These are phyloP conservation scores for Hymenoscyphus albidus DNA, from an alignment of 2,329 filamentous ascomycete species.

Conservation along the genomic window DNA sequence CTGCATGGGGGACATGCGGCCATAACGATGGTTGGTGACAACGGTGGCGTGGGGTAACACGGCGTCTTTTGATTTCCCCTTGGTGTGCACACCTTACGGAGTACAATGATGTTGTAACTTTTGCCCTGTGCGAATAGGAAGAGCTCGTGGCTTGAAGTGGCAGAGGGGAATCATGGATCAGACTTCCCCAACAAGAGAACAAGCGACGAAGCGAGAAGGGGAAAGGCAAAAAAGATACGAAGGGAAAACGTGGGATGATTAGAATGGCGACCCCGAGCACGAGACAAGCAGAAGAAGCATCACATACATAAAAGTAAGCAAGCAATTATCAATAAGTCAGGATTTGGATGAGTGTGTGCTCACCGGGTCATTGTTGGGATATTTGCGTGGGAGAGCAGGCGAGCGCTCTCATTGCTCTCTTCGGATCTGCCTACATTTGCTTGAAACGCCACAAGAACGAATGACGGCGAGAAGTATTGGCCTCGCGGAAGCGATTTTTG, in stretches of 20 bases:
- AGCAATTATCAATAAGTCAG: background rate
- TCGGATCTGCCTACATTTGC: background rate
- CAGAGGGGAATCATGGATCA: background rate
- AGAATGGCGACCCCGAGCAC: background rate
- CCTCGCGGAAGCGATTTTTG: background rate
- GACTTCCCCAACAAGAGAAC: background rate
- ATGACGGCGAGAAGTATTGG: background rate
- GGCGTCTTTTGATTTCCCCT: background rate
- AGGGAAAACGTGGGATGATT: conserved; percentile 7
- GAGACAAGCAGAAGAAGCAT: background rate
- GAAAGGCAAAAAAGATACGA: background rate
- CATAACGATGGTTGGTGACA: conserved; percentile 4
- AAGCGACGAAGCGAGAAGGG: background rate
- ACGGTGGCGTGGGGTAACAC: conserved; percentile 16
- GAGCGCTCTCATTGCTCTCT: background rate
- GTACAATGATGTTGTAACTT: background rate
- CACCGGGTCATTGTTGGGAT: conserved; percentile 1
- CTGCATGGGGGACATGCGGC: conserved; percentile 5
- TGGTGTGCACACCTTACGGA: background rate
- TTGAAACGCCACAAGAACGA: background rate
- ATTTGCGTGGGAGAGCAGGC: background rate
- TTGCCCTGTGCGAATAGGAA: background rate
- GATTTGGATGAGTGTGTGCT: background rate
- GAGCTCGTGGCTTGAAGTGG: background rate
- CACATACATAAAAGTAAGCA: conserved; percentile 1